Percentiles rank a stretch among this genome's conserved stretches.
phyloP scores from a whole-genome alignment of 2,329 filamentous ascomycete genomes.

The Cercospora sesami region DNA sequence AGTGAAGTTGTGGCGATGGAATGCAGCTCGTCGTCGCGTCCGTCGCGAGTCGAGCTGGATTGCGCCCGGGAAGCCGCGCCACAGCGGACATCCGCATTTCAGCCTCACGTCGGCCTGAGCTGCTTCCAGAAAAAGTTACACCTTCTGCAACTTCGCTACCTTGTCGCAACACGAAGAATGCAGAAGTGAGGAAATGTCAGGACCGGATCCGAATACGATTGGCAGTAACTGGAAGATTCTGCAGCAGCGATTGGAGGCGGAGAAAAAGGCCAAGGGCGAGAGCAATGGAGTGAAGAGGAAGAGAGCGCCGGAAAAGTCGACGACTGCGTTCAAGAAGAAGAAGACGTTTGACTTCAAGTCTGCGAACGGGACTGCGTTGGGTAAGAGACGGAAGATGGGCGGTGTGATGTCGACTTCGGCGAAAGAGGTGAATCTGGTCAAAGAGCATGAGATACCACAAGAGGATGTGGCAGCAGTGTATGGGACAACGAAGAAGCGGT shows the following conservation, averaged over 20 bases:
- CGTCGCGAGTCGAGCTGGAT: conserved; percentile 6
- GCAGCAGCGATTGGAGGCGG: conserved; percentile 56
- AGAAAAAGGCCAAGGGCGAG: conserved; percentile 39
- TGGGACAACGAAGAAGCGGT: conserved; percentile 61
- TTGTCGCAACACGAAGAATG: not conserved
- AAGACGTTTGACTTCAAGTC: conserved; percentile 21
- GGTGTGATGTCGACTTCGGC: conserved; percentile 41
- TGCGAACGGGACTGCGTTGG: conserved; percentile 11
- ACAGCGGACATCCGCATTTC: conserved; percentile 5
- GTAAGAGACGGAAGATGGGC: conserved; percentile 55
- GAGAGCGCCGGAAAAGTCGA: conserved; percentile 26
- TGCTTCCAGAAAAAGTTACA: not conserved
- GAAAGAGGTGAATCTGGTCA: conserved; percentile 35
- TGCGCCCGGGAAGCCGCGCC: conserved; percentile 23
- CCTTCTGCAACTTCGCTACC: not conserved
- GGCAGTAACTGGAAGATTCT: conserved; percentile 75
- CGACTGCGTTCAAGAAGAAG: conserved; percentile 27
- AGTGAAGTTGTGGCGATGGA: conserved; percentile 15
- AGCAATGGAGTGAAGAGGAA: conserved; percentile 40
- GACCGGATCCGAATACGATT: conserved; percentile 41
- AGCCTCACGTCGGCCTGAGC: conserved; percentile 7
- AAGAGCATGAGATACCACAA: conserved; percentile 55
- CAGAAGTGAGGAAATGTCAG: conserved; percentile 35
- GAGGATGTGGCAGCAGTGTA: conserved; percentile 62
- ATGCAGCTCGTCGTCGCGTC: conserved; percentile 19